Percentiles rank a stretch among this genome's conserved stretches.
Conservation (phyloP, 2,329 filamentous ascomycete genomes). For the Colletotrichum brevisporum region DNA sequence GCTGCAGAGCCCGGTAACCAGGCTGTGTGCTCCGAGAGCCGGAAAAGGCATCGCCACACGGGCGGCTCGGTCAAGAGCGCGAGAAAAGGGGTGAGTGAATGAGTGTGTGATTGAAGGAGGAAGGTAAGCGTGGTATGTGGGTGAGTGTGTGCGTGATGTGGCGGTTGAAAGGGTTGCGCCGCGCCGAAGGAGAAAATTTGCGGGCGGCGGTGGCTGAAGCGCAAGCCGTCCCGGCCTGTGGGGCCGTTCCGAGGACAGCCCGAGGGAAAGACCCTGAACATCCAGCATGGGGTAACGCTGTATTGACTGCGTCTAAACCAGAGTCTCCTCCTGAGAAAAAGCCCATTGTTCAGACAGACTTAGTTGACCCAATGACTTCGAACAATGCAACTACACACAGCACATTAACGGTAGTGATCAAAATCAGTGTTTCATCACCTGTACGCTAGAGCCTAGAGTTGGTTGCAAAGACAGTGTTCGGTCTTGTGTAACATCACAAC, state of each 20-base stretch:
- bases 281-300: too few species aligned
- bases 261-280: too few species aligned
- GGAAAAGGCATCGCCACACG: slow-evolving; percentile 33
- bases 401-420: too few species aligned
- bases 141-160: slow-evolving; percentile 31
- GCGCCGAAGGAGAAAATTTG: slow-evolving; percentile 21
- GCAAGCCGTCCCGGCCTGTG: slow-evolving; percentile 18
- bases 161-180: slow-evolving; percentile 31
- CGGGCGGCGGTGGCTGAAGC: slow-evolving; percentile 20
- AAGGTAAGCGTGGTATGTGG: slow-evolving; percentile 3
- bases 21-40: slow-evolving; percentile 19
- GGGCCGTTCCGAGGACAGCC: slow-evolving; percentile 25
- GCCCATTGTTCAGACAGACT: too few species aligned
- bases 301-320: too few species aligned
- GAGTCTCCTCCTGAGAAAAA: too few species aligned
- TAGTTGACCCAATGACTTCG: too few species aligned
- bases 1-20: slow-evolving; percentile 11
- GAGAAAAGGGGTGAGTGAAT: not conserved
- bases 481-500: not conserved
- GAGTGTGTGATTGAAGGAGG: not conserved
- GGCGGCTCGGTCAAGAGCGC: slow-evolving; percentile 18
- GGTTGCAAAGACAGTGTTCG: not conserved
- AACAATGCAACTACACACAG: too few species aligned
- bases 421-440: not conserved
- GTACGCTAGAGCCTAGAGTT: not conserved